Conservation (phyloP, 306 rosid species). For the Corylus avellana region DNA sequence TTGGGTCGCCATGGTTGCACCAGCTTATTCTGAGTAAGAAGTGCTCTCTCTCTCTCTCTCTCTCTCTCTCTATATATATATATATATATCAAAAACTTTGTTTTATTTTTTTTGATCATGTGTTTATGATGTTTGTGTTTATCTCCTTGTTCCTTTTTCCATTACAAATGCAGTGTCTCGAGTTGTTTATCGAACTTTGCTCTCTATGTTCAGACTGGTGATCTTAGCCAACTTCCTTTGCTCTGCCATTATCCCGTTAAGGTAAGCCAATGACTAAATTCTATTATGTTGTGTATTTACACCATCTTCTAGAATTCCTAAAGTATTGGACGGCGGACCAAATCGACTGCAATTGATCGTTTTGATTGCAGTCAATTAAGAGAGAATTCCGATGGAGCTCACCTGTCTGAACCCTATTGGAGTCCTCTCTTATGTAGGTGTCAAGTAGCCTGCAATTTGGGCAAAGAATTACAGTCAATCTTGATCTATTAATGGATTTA, state of each 20-base stretch:
- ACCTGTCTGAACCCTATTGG: too few relatives aligned
- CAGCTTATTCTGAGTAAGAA: constrained; percentile 64
- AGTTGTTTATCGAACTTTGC: constrained; percentile 31
- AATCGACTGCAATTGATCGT: too few relatives aligned
- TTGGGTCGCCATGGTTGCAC: constrained; percentile 89
- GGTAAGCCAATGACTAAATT: constrained; percentile 36
- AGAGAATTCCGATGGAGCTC: too few relatives aligned
- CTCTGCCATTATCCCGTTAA: constrained; percentile 93
- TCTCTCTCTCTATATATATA: not conserved
- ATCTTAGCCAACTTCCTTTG: constrained; percentile 65
- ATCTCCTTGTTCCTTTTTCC: not conserved
- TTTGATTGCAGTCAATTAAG: too few relatives aligned
- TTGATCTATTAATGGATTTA: too few relatives aligned
- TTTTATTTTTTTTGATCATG: not conserved
- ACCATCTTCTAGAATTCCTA: too few relatives aligned
- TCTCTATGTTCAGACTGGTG: constrained; percentile 71
- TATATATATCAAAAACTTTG: too few relatives aligned
- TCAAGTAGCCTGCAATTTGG: too few relatives aligned
- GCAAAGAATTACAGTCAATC: too few relatives aligned
- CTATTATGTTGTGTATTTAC: not conserved
- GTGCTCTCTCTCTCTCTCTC: not conserved
- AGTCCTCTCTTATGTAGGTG: too few relatives aligned
- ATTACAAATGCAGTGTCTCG: constrained; percentile 40
- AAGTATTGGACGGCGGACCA: too few relatives aligned
- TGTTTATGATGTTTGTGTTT: not conserved